phyloP scores from a whole-genome alignment of 148 eudicot species.

The Rhododendron vialii region DNA sequence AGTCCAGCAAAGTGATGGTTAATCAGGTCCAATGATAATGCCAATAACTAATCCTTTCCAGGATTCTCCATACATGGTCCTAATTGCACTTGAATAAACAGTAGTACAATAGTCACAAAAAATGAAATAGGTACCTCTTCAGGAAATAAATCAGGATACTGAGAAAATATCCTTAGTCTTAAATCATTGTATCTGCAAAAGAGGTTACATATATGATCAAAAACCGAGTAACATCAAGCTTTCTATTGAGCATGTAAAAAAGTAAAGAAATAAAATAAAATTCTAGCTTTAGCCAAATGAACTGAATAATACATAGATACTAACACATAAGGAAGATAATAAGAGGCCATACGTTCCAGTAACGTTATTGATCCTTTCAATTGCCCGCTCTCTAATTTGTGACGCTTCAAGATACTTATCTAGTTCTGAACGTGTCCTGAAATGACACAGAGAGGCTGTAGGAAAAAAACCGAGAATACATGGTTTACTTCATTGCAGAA shows the following conservation, averaged over 20 bases:
- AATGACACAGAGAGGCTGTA: conserved; percentile 66
- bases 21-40: not conserved
- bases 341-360: conserved; percentile 76
- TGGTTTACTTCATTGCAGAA: conserved; percentile 28
- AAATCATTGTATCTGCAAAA: conserved; percentile 86
- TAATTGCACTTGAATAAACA: not conserved
- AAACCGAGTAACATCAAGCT: not conserved
- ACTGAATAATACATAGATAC: not conserved
- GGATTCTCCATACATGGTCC: not conserved
- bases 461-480: conserved; percentile 53
- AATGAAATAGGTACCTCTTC: conserved; percentile 54
- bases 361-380: conserved; percentile 84
- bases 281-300: not conserved
- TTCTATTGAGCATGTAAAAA: not conserved
- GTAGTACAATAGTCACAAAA: not conserved
- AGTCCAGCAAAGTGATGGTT: not conserved
- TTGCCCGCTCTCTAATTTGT: conserved; percentile 85
- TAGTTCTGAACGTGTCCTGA: conserved; percentile 95
- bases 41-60: not conserved
- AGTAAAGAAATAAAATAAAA: not conserved
- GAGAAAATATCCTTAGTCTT: conserved; percentile 78
- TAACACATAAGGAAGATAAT: not conserved
- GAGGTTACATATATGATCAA: not conserved
- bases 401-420: conserved; percentile 94
- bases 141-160: conserved; percentile 86